Base-by-base conservation (phyloP, 768 basidiomycete species). In the Tephrocybe sp. region DNA sequence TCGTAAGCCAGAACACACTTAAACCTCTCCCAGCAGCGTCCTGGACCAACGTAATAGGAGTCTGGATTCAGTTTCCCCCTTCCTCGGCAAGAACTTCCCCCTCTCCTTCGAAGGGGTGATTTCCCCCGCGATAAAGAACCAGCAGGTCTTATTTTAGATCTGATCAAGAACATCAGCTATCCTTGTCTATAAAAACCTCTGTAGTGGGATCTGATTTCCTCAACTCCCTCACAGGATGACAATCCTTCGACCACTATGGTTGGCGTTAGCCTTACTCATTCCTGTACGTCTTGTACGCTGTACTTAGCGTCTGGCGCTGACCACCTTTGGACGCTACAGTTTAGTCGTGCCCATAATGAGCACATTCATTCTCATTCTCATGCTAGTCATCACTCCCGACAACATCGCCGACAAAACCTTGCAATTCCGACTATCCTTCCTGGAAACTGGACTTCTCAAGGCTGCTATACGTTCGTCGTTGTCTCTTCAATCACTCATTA, bases 401-500 rank as follows among this genome's bases (percentile, higher is more conserved):
- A 73, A n/a, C 69, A 68, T 50, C 77, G 73, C 51, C 73, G 75
- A 48, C 46, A 53, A 39, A 48, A 12, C 15, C 40, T 44, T 33
- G 45, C 67, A 38, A 63, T 76, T 30, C 76, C 76, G 14, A 60
- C 71, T 3, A 57, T 45, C 1, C 73, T 87, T 45, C 84, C 83
- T 7, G 69, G 70, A 2, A 72, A 66, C 43, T 89, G 85, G 85
- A 72, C 72, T 15, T 74, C 76, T 14, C 64, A 73, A 50, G 84
- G 85, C 61, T 89, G 87, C 58, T 81, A 79, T 68, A 78, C 76
- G 86, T 87, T 60, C 17, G 70, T 65, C 20, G 15, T 33, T n/a
- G 8, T 36, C 25, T 37, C 40, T 42, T 18, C 12, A 24, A 25
- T 11, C n/a, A 14, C 18, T 25, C 28, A 24, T 37, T 39, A 24